A percentile compares a stretch with the other conserved stretches of the same genome.
Evolutionary conservation across 2,329 filamentous ascomycete species (phyloP).

Genomic region (Clonostachys chloroleuca): DNA sequence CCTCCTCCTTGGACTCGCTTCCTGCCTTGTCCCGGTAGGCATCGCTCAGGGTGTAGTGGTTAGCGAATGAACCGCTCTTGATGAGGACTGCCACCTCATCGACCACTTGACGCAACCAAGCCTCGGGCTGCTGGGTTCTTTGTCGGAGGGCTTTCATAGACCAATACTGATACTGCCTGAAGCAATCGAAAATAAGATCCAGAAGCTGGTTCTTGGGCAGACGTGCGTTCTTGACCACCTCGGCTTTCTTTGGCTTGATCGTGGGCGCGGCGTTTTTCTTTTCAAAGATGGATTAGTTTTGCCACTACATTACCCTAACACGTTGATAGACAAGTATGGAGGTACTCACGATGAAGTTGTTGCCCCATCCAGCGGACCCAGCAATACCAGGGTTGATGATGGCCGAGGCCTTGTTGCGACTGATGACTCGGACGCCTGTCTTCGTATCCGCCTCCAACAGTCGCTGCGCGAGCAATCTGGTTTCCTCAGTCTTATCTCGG

Average conservation of each 20-base stretch:
- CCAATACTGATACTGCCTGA: constrained; percentile 88
- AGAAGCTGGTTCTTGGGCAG: constrained; percentile 85
- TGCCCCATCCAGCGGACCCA: constrained; percentile 28
- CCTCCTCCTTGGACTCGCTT: constrained; percentile 42
- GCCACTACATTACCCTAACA: not conserved
- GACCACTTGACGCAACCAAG: constrained; percentile 83
- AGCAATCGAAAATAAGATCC: constrained; percentile 79
- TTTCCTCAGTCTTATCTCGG: constrained; percentile 66
- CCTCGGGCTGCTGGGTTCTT: constrained; percentile 79
- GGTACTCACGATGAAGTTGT: constrained; percentile 52
- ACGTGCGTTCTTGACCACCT: constrained; percentile 78
- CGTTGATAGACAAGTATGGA: not conserved
- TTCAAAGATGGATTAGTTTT: not conserved
- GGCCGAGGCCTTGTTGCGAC: constrained; percentile 41
- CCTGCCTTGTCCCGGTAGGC: constrained; percentile 31
- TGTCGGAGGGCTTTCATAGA: constrained; percentile 82
- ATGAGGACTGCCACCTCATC: constrained; percentile 80
- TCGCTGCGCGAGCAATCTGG: constrained; percentile 55
- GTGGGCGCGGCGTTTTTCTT: constrained; percentile 8
- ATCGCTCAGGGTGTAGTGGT: constrained; percentile 78
- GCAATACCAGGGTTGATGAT: constrained; percentile 51
- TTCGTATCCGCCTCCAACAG: constrained; percentile 44
- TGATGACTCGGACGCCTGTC: constrained; percentile 44
- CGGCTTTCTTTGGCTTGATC: constrained; percentile 57
- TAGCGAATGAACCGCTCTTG: constrained; percentile 79